Evolutionary conservation across 2,329 filamentous ascomycete species (phyloP), one percentile per base, ranked within the genome.

Genomic region (Ophiostoma pallidulum): DNA sequence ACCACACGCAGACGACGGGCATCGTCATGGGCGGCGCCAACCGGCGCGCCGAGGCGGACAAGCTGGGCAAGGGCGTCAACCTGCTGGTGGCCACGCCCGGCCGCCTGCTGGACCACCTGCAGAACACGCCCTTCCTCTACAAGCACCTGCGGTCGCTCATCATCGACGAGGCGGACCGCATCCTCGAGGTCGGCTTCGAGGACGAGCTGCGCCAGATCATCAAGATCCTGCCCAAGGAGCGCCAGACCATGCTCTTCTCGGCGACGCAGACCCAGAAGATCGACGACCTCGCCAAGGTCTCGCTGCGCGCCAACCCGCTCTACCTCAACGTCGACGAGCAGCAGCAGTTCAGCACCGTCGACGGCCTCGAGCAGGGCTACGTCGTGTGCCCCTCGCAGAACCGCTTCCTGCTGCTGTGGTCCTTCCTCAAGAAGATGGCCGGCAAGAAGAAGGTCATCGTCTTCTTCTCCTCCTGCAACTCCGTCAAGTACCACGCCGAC

Each of bases 391-490:
- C 96, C 51, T 84, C 87, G 5, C 90, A 97, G 65, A 89, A 91
- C 68, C 84, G 92, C 20, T 98, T 98, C 72, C 73, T 94, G 31
- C 74, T 98, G 19, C 78, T 98, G 20, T 97, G 94, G 70, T 91
- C 87, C 0, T 96, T 98, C 71, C 72, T 98, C 41, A 92, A 94
- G 70, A 81, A 85, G 57, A 88, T 94, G 68, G 73, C 85, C 47
- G 91, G 90, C 74, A 96, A 95, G 68, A 96, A 96, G 67, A 97
- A 97, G 76, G 85, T 95, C 53, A 95, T 97, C 62, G 90, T 97
- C 52, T 97, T 97, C 73, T 89, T 96, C 68, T 88, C 82, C 57
- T 89, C 82, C 60, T 94, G 89, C 65, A 88, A 88, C 60, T 94
- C 85, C 56, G 91, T 97, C 59, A 94, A 94, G 65, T 98, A 97